Evolutionary conservation across 176 grass and related monocot genomes (phyloP), one percentile per base, ranked within the genome.

Genomic region (sorghum (Sorghum bicolor)): DNA sequence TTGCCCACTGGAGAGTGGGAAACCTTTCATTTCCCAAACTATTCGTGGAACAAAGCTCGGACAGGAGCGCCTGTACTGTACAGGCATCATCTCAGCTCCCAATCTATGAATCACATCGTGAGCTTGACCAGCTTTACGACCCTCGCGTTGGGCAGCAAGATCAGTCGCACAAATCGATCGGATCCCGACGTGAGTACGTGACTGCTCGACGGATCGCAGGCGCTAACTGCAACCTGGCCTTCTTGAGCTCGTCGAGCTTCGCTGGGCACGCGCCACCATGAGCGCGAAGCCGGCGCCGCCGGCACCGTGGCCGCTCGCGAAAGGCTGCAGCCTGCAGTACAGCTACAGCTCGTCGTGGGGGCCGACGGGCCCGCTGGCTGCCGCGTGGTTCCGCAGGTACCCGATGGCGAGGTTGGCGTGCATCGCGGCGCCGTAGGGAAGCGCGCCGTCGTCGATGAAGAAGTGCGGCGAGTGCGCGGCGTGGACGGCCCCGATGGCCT

Each of bases 351-450:
- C 93, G n/a, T 92, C 93, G 60, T 77, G 86, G 33, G 41, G 14
- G 3, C 17, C 61, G 9, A 1, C 6, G 22, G 4, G 8, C 64
- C 22, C 48, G 36, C 32, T 6, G 24, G 66, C 12, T 7, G 19
- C 43, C 43, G 58, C 64, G 87, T 2, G 62, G 62, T 30, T 64
- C 2, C 30, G 68, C 73, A 98, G 90, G 87, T 95, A 98, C 10
- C 55, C 57, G 55, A 85, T 77, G 45, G 91, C 93, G 65, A 99
- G 93, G 64, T 81, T 92, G 45, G 93, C 93, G 74, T 99, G 93
- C 85, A 96, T 36, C 3, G 96, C 89, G 12, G 96, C 89, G 47
- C 96, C 96, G 60, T 90, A 94, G 1, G 96, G 89, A 4, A 98
- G 80, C 24, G 87, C 89, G 25, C 1, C 93, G 65, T 98, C 96